Conservation (phyloP, 257 asterid genomes). For the Schizonepeta tenuifolia region DNA sequence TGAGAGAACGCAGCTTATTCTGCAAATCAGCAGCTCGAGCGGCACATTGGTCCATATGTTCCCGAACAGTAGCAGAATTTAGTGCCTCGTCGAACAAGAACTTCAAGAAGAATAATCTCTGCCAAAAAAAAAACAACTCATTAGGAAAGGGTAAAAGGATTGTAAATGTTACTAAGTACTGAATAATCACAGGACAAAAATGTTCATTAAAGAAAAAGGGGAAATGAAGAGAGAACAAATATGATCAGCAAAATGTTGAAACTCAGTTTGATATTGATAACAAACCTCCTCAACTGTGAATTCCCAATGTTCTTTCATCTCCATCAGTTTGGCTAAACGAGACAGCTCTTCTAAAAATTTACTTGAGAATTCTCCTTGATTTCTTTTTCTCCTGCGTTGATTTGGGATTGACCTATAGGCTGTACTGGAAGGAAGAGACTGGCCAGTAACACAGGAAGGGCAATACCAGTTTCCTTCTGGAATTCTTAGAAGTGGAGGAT, state of each 20-base stretch:
- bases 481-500: constrained; percentile 83
- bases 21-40: constrained; percentile 69
- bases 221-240: not conserved
- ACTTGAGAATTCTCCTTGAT: constrained; percentile 49
- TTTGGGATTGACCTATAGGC: constrained; percentile 40
- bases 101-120: constrained; percentile 84
- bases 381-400: constrained; percentile 45
- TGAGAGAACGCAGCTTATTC: constrained; percentile 69
- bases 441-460: constrained; percentile 81
- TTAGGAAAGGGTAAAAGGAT: constrained; percentile 16
- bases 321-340: constrained; percentile 67
- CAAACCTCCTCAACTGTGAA: constrained; percentile 80
- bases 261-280: constrained; percentile 24
- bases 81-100: constrained; percentile 85
- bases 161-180: constrained; percentile 23
- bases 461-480: constrained; percentile 97
- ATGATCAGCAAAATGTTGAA: constrained; percentile 1
- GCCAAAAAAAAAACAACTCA: constrained; percentile 45
- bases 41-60: constrained; percentile 75
- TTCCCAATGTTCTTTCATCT: constrained; percentile 80
- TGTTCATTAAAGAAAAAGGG: not conserved
- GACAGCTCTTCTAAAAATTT: constrained; percentile 62
- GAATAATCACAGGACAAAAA: not conserved
- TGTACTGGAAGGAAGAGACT: constrained; percentile 43
- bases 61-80: constrained; percentile 68